Conservation (phyloP, 805 yeast species). For the Wickerhamiella sergipiensis region DNA sequence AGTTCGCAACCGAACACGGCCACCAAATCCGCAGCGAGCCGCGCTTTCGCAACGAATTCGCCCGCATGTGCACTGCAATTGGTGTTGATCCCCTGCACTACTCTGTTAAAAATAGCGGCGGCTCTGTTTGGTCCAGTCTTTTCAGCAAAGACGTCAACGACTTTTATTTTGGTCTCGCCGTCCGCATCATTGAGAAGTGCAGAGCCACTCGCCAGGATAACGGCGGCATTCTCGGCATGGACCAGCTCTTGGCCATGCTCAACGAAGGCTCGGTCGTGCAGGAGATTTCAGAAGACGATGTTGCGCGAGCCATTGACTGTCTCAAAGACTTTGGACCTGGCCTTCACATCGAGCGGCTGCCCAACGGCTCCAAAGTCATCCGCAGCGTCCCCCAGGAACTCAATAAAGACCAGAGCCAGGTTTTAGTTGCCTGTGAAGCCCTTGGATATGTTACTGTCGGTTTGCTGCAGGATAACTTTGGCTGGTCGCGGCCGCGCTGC, state of each 20-base stretch:
- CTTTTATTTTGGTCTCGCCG: conserved; percentile 53
- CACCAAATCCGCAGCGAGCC: conserved; percentile 51
- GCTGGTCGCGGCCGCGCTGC: conserved; percentile 57
- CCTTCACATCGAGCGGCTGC: conserved; percentile 46
- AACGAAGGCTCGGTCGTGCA: conserved; percentile 9
- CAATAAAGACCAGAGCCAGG: conserved; percentile 51
- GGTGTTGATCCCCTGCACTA: conserved; percentile 69
- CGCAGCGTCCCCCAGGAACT: conserved; percentile 52
- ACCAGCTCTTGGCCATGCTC: conserved; percentile 33
- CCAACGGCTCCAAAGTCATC: conserved; percentile 39
- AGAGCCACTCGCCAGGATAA: conserved; percentile 54
- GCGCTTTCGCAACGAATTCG: conserved; percentile 55
- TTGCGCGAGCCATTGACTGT: conserved; percentile 40
- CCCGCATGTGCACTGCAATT: conserved; percentile 59
- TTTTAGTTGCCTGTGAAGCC: conserved; percentile 63
- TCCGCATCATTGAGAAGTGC: conserved; percentile 64
- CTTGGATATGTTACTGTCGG: conserved; percentile 60
- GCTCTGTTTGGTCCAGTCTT: conserved; percentile 25
- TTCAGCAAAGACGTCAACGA: conserved; percentile 32
- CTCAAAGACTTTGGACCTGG: conserved; percentile 57
- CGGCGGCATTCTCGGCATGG: conserved; percentile 67
- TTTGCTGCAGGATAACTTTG: conserved; percentile 56
- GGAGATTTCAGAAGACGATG: conserved; percentile 32
- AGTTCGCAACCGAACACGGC: conserved; percentile 61
- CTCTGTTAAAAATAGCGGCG: conserved; percentile 16